Base-by-base conservation (phyloP, 2,329 filamentous ascomycete species). In the Canariomyces notabilis region DNA sequence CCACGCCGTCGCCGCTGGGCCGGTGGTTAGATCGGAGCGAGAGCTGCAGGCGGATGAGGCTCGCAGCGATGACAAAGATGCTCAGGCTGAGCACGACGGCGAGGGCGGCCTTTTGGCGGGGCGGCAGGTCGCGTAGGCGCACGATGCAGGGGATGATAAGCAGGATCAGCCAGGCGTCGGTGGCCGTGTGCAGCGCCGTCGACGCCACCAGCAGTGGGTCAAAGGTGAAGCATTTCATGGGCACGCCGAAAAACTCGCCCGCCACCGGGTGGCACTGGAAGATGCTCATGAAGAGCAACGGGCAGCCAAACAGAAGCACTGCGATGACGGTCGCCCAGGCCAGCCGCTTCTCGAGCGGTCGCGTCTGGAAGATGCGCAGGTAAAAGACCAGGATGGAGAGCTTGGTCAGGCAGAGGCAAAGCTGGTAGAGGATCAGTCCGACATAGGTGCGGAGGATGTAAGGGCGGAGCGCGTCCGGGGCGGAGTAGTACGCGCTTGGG, bases 11-110 rank as follows among this genome's bases (percentile, higher is more conserved):
- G 26, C 26, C 26, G 26, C 26, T 29, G 1, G 56, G 57, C 11
- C 51, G 51, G 47, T 56, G 60, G 49, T 59, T 51, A 19, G 54
- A 50, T 23, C 57, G 57, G 19, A 66, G 51, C 18, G 54, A 59
- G 6, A 66, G 55, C 51, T 64, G 49, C 49, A 60, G 32, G 1
- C 66, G 60, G 12, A 67, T 59, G 37, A 67, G 54, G 31, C 66
- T 62, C 14, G 66, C 63, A 5, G 58, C 63, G 5, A 69, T 55
- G 11, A 65, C 64, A 39, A 74, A 68, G 14, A 67, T 52, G 21
- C 73, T 67, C 12, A 76, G 60, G 9, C 64, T 67, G 42, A 77
- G 64, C 59, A 77, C 70, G 15, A 68, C 36, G 1, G 61, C 59
- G 2, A 75, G 63, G 26, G 67, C 67, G 2, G 68, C 34, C 58